A percentile compares a stretch with the other conserved stretches of the same genome.
Evolutionary conservation across 768 basidiomycete species (phyloP).

Genomic region (Amanita muscaria): DNA sequence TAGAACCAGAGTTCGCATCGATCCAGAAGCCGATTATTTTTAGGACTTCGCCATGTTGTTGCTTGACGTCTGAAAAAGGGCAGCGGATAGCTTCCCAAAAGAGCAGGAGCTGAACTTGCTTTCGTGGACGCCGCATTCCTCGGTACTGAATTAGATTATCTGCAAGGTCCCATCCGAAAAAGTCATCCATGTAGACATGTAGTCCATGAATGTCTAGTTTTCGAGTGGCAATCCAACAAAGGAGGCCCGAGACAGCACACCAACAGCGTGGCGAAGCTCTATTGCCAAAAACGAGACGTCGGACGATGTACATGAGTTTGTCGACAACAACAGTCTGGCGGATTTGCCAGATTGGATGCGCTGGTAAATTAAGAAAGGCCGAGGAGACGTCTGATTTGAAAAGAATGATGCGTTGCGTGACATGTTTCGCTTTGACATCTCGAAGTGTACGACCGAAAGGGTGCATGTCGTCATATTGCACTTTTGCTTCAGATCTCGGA

Average conservation of each 20-base stretch:
- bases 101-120: too few relatives aligned
- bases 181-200: slow-evolving; percentile 22
- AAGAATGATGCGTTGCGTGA: slow-evolving; percentile 15
- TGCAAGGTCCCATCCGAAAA: slow-evolving; percentile 17
- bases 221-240: slow-evolving; percentile 20
- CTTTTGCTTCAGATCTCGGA: too few relatives aligned
- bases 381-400: slow-evolving; percentile 22
- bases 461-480: too few relatives aligned
- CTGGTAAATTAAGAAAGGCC: slow-evolving; percentile 24
- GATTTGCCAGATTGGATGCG: slow-evolving; percentile 26
- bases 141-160: too few relatives aligned
- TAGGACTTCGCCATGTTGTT: too few relatives aligned
- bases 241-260: slow-evolving; percentile 18
- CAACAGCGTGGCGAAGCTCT: slow-evolving; percentile 18
- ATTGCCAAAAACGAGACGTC: slow-evolving; percentile 21
- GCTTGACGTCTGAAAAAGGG: too few relatives aligned
- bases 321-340: too few relatives aligned
- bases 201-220: slow-evolving; percentile 15
- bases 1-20: slow-evolving; percentile 18
- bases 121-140: too few relatives aligned
- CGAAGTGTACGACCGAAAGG: too few relatives aligned
- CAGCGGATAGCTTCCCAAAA: too few relatives aligned
- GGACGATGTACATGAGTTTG: slow-evolving; percentile 20
- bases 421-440: too few relatives aligned
- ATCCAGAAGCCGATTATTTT: too few relatives aligned